Evolutionary conservation across 352 stramenopile species (phyloP), one percentile per base, ranked within the genome.

Genomic region (Peronosclerospora sorghi): DNA sequence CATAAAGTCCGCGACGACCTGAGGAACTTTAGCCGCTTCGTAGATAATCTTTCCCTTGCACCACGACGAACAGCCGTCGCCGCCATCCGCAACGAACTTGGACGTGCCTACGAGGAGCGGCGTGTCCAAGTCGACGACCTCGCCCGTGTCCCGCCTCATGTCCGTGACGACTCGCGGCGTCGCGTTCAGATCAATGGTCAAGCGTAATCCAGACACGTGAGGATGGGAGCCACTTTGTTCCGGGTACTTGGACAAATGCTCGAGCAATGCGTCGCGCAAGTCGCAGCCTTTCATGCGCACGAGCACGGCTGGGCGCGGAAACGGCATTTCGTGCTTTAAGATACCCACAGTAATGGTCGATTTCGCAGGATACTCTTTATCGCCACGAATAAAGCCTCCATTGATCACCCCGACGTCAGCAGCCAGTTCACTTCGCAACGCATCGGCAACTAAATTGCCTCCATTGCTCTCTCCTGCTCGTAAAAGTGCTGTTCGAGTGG

Each of bases 311-410:
- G 62, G 66, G 8, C 67, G 59, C 3, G 75, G 76, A 53, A 95
- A 95, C n/a, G 83, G 83, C 68, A 94, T 83, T 42, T 95, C 83
- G 41, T 83, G 73, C 35, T 89, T 65, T 12, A 94, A 47, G 2
- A 86, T 81, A 0, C 74, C 73, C 5, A 86, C 55, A 4, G 74
- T 88, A 15, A 95, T 48, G 26, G 38, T 69, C 5, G 74, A 85
- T 27, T 71, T 71, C 1, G 81, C 63, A n/a, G 61, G 49, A 51
- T 94, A 92, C 13, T 73, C 59, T 41, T 71, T 76, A 39, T 95
- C 75, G 24, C 81, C 83, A 21, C 79, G 73, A 45, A 94, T 91
- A 47, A 93, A 95, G 3, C 83, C 83, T 35, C 83, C 83, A 39
- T 95, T 95, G 51, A 95, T 90, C 28, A 93, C 63, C 6, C 73